Base-by-base conservation (phyloP, 2,329 filamentous ascomycete species). In the Beauveria scarabaeidicola region DNA sequence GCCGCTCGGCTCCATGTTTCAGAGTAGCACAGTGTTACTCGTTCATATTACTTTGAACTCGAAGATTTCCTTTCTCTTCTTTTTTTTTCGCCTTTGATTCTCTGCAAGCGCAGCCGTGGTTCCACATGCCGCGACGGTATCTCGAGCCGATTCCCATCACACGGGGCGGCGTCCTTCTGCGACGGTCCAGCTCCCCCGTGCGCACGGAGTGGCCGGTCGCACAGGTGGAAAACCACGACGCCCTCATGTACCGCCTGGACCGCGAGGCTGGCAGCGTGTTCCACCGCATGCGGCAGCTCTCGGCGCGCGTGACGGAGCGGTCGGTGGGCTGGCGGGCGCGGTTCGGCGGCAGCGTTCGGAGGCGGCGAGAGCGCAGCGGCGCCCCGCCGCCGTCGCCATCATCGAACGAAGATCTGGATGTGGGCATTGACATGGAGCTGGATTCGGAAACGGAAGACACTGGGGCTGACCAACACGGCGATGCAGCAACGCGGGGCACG, bases 401-500 rank as follows among this genome's bases (percentile, higher is more conserved):
- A 5, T 19, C n/a, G 13, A 15, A 19, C 13, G 52, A 55, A 5
- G 40, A 55, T 7, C n/a, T 9, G 5, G 40, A 32, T 10, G 17
- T 23, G 5, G 41, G 36, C 25, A 21, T 23, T 17, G 11, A 23
- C 11, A 11, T 32, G 11, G 27, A 46, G 17, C 9, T 17, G 25
- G 27, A 11, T n/a, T 3, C 9, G 29, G 38, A 55, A 13, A 43
- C 43, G 46, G 55, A 36, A 25, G 29, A 48, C 44, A 4, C 19
- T 19, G 58, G 55, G 15, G 52, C 48, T 52, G 48, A 52, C 44
- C 29, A 41, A 10, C 9, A 58, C 27, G 2, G 19, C 32, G 17
- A 48, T 36, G 19, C 62, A 74, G 72, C 70, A 52, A 66, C 69
- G 29, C 65, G 66, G 13, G 65, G 65, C 32, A 64, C 63, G 23